Evolutionary conservation across 345 rosid genomes (phyloP).

Genomic region (Camelina neglecta): DNA sequence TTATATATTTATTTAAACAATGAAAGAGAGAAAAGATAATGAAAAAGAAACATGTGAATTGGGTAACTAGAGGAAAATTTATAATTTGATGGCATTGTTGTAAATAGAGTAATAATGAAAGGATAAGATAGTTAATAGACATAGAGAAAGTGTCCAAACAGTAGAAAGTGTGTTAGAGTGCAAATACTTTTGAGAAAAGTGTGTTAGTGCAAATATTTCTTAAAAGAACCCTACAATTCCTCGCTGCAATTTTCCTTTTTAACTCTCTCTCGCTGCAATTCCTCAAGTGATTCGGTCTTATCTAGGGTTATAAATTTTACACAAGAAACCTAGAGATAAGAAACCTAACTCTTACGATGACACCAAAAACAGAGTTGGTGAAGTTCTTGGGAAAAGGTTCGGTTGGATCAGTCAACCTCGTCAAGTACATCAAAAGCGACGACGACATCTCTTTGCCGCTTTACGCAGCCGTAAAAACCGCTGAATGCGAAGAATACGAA

Average conservation of each 20-base stretch:
- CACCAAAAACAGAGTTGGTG: conserved; percentile 17
- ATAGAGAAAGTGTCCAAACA: too few species aligned
- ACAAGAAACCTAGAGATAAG: background rate
- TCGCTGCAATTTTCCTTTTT: background rate
- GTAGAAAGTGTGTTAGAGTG: too few species aligned
- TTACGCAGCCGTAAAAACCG: conserved; percentile 17
- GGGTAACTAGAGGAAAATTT: too few species aligned
- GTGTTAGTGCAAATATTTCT: background rate
- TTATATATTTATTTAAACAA: too few species aligned
- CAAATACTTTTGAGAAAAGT: too few species aligned
- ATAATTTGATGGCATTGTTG: too few species aligned
- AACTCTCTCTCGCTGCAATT: background rate
- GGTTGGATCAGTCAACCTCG: conserved; percentile 13
- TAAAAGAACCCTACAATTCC: background rate
- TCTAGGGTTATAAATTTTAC: background rate
- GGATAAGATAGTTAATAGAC: too few species aligned
- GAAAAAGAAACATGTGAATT: too few species aligned
- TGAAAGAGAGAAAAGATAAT: too few species aligned
- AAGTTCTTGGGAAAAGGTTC: conserved; percentile 9
- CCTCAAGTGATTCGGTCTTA: background rate
- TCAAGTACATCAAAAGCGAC: background rate
- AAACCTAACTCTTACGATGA: background rate
- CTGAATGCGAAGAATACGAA: background rate
- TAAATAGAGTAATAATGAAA: too few species aligned
- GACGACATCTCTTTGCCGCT: background rate